Evolutionary conservation across 768 basidiomycete species (phyloP).

Genomic region (Dacryopinax spathularia): DNA sequence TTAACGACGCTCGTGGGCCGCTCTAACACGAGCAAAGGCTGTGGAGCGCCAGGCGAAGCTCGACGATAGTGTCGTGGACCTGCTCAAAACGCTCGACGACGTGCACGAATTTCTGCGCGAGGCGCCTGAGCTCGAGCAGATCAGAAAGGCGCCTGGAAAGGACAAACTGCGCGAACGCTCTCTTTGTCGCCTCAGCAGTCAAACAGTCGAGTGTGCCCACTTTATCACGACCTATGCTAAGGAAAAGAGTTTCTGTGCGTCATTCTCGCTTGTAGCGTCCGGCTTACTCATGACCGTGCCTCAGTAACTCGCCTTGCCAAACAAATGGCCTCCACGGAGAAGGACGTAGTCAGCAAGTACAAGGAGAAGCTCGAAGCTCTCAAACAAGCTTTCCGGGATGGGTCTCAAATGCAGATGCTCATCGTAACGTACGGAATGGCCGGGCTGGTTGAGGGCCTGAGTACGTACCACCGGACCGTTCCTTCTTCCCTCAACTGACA

Average conservation of each 20-base stretch:
- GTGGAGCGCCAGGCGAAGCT: neutral
- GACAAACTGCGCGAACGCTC: neutral
- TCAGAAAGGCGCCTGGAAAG: neutral
- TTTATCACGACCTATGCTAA: neutral
- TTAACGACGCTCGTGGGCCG: neutral
- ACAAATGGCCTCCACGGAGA: neutral
- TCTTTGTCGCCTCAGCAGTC: neutral
- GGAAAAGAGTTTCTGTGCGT: neutral
- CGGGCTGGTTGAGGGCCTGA: neutral
- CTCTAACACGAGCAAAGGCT: neutral
- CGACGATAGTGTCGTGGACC: neutral
- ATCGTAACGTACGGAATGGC: neutral
- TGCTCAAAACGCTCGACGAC: neutral
- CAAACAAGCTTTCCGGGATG: neutral
- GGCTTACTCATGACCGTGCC: neutral
- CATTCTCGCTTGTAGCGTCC: neutral
- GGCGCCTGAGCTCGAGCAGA: neutral
- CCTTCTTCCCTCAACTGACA: no score
- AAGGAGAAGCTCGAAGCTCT: neutral
- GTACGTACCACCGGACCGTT: no score
- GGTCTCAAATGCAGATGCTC: neutral
- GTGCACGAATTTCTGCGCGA: neutral
- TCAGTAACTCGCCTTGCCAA: neutral
- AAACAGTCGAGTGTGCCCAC: neutral
- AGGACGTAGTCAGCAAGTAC: neutral